Conservation (phyloP, 2,329 filamentous ascomycete genomes). For the Aspergillus fijiensis region DNA sequence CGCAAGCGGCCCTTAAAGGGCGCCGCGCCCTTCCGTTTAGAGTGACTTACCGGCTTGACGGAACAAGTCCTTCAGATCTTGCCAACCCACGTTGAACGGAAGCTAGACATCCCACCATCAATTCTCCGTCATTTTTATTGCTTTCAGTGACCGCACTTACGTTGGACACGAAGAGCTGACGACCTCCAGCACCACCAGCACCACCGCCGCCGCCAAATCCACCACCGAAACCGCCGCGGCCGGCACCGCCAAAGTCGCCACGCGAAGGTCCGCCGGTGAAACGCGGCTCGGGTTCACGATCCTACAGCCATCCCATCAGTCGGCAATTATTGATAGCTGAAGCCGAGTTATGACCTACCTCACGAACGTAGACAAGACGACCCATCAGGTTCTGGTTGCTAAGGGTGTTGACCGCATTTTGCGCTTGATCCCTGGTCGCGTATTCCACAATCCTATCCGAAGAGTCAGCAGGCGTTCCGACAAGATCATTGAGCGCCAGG, state of each 20-base stretch:
- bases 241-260: slow-evolving; percentile 59
- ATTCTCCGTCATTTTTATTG: slow-evolving; percentile 24
- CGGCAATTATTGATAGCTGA: neutral
- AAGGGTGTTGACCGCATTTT: slow-evolving; percentile 93
- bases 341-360: slow-evolving; percentile 58
- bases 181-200: slow-evolving; percentile 57
- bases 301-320: slow-evolving; percentile 53
- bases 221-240: slow-evolving; percentile 55
- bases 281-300: slow-evolving; percentile 95
- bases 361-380: slow-evolving; percentile 95
- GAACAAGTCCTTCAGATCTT: slow-evolving; percentile 98
- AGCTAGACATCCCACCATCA: slow-evolving; percentile 62
- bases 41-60: slow-evolving; percentile 83
- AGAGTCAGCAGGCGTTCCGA: slow-evolving; percentile 3
- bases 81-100: slow-evolving; percentile 96
- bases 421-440: slow-evolving; percentile 97
- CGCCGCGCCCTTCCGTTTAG: slow-evolving; percentile 16
- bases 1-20: neutral
- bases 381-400: slow-evolving; percentile 99
- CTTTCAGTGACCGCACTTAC: slow-evolving; percentile 64
- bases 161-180: slow-evolving; percentile 97
- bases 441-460: slow-evolving; percentile 94
- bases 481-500: slow-evolving; percentile 5
- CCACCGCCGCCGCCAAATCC: slow-evolving; percentile 50
- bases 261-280: slow-evolving; percentile 76